phyloP scores from a whole-genome alignment of 2,329 filamentous ascomycete genomes.

The Dactylellina drechsleri region DNA sequence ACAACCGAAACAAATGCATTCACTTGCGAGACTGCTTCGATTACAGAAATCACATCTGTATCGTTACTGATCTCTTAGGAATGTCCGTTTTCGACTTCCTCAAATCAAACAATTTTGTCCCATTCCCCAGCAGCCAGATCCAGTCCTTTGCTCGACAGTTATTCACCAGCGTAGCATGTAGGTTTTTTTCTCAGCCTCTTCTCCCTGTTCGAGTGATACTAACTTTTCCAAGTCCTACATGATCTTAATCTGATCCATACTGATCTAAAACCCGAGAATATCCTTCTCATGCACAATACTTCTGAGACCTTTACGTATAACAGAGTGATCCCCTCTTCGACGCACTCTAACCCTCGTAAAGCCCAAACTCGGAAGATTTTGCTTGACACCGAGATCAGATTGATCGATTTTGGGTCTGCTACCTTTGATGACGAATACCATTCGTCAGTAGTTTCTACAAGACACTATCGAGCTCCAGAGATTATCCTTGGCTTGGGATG shows the following conservation, averaged over 20 bases:
- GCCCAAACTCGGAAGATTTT: constrained; percentile 73
- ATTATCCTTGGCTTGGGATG: constrained; percentile 77
- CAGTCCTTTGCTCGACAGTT: constrained; percentile 95
- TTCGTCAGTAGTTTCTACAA: constrained; percentile 75
- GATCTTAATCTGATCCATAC: constrained; percentile 98
- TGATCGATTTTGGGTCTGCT: constrained; percentile 77
- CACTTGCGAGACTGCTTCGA: constrained; percentile 97
- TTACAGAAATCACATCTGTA: constrained; percentile 94
- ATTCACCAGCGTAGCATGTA: constrained; percentile 97
- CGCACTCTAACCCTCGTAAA: constrained; percentile 71
- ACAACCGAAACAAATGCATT: constrained; percentile 95
- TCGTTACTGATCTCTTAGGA: constrained; percentile 79
- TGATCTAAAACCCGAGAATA: constrained; percentile 76
- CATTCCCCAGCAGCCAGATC: constrained; percentile 98
- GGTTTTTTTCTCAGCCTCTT: constrained; percentile 63
- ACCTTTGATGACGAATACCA: constrained; percentile 79
- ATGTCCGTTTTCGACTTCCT: constrained; percentile 99
- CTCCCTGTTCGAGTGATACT: background rate
- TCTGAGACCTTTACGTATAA: constrained; percentile 79
- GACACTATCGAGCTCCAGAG: constrained; percentile 76
- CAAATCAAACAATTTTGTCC: constrained; percentile 93
- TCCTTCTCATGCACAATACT: constrained; percentile 72
- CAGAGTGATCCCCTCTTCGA: constrained; percentile 73
- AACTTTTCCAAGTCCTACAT: constrained; percentile 75
- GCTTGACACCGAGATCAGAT: constrained; percentile 74